A percentile compares a stretch with the other conserved stretches of the same genome.
phyloP scores from a whole-genome alignment of 768 basidiomycete species.

The Boletus reticuloceps region DNA sequence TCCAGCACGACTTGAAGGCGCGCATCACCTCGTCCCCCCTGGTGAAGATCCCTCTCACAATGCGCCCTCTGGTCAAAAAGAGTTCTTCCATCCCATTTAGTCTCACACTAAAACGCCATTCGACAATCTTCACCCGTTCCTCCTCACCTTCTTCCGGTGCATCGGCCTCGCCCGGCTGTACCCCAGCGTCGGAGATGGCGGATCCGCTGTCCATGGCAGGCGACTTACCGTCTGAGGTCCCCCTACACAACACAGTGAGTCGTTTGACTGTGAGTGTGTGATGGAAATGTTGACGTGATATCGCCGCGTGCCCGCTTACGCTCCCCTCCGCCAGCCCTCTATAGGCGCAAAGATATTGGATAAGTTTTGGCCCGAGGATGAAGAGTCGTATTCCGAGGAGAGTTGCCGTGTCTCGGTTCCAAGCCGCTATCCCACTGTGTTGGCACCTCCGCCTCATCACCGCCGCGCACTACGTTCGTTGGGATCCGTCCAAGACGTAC shows the following conservation, averaged over 20 bases:
- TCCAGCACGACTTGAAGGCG: slow-evolving; percentile 30
- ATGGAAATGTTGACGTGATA: slow-evolving; percentile 8
- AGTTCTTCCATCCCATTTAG: slow-evolving; percentile 23
- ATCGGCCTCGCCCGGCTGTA: slow-evolving; percentile 10
- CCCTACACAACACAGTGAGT: slow-evolving; percentile 15
- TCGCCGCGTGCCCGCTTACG: not conserved
- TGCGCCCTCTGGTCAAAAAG: slow-evolving; percentile 29
- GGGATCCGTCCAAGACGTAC: slow-evolving; percentile 3
- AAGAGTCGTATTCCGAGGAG: slow-evolving; percentile 18
- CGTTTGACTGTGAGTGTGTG: not conserved
- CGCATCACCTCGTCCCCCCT: slow-evolving; percentile 24
- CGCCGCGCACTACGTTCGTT: slow-evolving; percentile 22
- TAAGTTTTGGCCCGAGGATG: slow-evolving; percentile 33
- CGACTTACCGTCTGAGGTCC: not conserved
- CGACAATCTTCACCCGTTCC: slow-evolving; percentile 21
- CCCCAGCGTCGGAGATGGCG: slow-evolving; percentile 17
- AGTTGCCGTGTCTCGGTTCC: slow-evolving; percentile 5
- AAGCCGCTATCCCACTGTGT: slow-evolving; percentile 13
- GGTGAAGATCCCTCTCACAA: slow-evolving; percentile 25
- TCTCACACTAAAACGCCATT: slow-evolving; percentile 26
- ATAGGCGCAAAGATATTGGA: slow-evolving; percentile 30
- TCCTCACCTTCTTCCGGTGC: slow-evolving; percentile 15
- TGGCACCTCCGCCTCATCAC: slow-evolving; percentile 31
- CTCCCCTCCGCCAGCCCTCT: slow-evolving; percentile 16
- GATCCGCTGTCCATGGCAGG: slow-evolving; percentile 17